Evolutionary conservation across 2,329 filamentous ascomycete genomes (phyloP).

Genomic region (Seiridium unicorne): DNA sequence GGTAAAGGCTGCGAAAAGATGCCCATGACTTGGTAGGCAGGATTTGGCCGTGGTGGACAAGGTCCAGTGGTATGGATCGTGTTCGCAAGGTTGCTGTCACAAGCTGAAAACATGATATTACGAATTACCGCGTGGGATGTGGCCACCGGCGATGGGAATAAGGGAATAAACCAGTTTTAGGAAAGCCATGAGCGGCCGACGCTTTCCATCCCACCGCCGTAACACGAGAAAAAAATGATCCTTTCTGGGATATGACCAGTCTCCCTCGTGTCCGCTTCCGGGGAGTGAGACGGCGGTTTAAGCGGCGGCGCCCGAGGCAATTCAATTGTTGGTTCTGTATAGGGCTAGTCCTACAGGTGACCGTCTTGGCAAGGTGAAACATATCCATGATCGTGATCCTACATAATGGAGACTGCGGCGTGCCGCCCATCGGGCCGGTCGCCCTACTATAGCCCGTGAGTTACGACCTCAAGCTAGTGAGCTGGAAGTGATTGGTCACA

Average conservation of each 20-base stretch:
- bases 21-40: no score
- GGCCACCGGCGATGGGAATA: no score
- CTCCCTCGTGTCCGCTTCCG: slow-evolving; percentile 2
- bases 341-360: neutral
- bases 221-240: neutral
- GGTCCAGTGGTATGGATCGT: no score
- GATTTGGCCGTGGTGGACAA: no score
- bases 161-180: no score
- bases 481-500: neutral
- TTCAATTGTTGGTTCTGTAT: neutral
- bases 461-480: neutral
- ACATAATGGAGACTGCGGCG: neutral
- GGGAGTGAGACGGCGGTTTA: neutral
- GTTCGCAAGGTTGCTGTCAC: no score
- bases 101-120: no score
- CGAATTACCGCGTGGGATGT: no score
- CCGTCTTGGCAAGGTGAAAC: neutral
- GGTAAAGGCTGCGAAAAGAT: neutral
- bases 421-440: neutral
- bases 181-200: no score
- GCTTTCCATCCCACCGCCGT: no score
- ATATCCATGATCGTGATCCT: neutral
- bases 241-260: neutral
- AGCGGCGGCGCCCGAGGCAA: neutral
- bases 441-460: neutral